A percentile compares a stretch with the other conserved stretches of the same genome.
Conservation (phyloP, 495 filamentous ascomycete species). For the Penicillium verhagenii region DNA sequence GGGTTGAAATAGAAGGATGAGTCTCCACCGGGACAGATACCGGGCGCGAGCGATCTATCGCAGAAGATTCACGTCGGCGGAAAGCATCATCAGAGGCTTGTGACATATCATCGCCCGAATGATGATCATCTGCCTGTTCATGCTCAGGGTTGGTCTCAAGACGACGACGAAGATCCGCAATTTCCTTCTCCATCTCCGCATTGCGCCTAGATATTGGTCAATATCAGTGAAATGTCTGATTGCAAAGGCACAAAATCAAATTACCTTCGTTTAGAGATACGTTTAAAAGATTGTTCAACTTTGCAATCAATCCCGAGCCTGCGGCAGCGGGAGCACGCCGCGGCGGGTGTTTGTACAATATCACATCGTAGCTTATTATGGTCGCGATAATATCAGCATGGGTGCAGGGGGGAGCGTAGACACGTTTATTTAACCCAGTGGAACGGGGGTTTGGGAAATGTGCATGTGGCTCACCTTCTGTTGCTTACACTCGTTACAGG, state of each 20-base stretch:
- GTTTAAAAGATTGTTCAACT: constrained; percentile 47
- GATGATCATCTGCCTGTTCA: constrained; percentile 25
- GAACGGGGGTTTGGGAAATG: neutral
- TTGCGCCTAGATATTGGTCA: constrained; percentile 38
- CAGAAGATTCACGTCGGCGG: constrained; percentile 31
- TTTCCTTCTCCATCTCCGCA: constrained; percentile 52
- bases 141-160: constrained; percentile 34
- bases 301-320: constrained; percentile 49
- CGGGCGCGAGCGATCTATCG: constrained; percentile 29
- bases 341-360: constrained; percentile 46
- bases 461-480: constrained; percentile 39
- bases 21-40: constrained; percentile 40
- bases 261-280: constrained; percentile 50
- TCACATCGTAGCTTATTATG: constrained; percentile 44
- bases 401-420: neutral
- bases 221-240: constrained; percentile 1
- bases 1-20: constrained; percentile 37
- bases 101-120: constrained; percentile 36
- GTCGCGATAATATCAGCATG: neutral
- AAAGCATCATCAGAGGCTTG: constrained; percentile 43
- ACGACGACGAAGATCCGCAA: constrained; percentile 47
- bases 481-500: constrained; percentile 52
- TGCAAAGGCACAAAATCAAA: neutral
- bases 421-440: neutral
- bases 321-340: constrained; percentile 48